A percentile compares a stretch with the other conserved stretches of the same genome.
phyloP scores from a whole-genome alignment of 805 yeast species.

The Lachancea quebecensis region DNA sequence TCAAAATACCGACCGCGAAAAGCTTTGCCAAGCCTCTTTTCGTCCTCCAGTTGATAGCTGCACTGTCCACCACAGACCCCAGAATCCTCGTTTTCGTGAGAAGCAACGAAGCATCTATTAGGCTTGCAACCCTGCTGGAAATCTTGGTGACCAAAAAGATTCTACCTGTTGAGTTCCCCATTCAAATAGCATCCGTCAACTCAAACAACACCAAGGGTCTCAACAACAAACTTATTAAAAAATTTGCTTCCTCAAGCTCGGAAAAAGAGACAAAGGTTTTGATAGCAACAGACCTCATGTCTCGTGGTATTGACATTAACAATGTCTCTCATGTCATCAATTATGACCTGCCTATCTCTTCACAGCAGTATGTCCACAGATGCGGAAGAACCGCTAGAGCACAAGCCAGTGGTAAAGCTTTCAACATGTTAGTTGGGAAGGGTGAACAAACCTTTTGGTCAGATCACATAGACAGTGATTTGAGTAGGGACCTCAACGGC shows the following conservation, averaged over 20 bases:
- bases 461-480: conserved; percentile 41
- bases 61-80: conserved; percentile 2
- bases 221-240: conserved; percentile 50
- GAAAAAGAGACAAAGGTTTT: conserved; percentile 29
- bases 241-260: conserved; percentile 45
- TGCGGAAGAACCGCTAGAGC: conserved; percentile 98
- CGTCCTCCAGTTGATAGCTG: conserved; percentile 49
- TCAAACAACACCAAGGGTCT: conserved; percentile 47
- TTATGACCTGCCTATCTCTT: conserved; percentile 82
- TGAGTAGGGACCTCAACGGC: conserved; percentile 42
- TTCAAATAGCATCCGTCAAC: conserved; percentile 44
- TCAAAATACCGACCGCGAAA: conserved; percentile 34
- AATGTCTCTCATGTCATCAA: conserved; percentile 71
- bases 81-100: conserved; percentile 27
- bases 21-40: conserved; percentile 65
- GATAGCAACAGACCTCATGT: conserved; percentile 83
- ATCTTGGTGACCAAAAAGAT: conserved; percentile 12
- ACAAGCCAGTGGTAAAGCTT: conserved; percentile 65
- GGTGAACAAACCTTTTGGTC: conserved; percentile 69
- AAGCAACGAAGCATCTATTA: conserved; percentile 74
- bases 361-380: conserved; percentile 91
- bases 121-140: conserved; percentile 52
- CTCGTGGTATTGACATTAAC: conserved; percentile 88
- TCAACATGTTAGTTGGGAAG: conserved; percentile 64
- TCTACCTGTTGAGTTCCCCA: not conserved